Percentiles rank a stretch among this genome's conserved stretches.
These are phyloP conservation scores for Cyclocybe aegerita DNA, from an alignment of 768 basidiomycete genomes.

Conservation along the genomic window DNA sequence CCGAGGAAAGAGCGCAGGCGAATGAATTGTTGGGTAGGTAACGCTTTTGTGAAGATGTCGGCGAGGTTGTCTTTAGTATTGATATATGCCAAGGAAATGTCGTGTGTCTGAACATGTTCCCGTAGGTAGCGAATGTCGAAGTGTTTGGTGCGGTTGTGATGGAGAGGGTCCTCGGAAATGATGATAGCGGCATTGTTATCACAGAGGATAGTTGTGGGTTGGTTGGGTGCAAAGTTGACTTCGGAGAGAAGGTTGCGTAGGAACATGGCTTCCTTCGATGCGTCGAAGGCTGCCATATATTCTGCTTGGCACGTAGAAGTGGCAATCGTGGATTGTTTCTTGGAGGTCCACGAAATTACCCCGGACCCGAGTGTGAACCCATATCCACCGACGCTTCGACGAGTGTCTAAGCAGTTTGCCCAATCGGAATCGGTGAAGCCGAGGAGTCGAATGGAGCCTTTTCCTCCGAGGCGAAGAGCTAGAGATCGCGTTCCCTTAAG, in stretches of 20 bases:
- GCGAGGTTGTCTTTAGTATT: conserved; percentile 33
- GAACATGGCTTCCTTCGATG: conserved; percentile 22
- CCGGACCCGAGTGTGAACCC: conserved; percentile 22
- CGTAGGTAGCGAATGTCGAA: conserved; percentile 43
- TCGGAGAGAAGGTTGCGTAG: conserved; percentile 9
- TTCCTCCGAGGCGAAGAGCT: no score
- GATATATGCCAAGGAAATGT: conserved; percentile 27
- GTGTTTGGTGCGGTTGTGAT: conserved; percentile 40
- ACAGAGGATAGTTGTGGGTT: conserved; percentile 13
- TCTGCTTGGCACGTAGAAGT: conserved; percentile 38
- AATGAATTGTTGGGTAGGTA: conserved; percentile 16
- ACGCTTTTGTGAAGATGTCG: conserved; percentile 41
- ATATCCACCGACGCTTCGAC: conserved; percentile 21
- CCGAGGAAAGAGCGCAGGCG: conserved; percentile 16
- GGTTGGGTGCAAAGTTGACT: conserved; percentile 1
- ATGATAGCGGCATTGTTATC: conserved; percentile 39
- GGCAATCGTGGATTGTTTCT: conserved; percentile 31
- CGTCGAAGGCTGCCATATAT: conserved; percentile 38
- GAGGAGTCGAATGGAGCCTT: conserved; percentile 17
- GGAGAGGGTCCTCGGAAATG: conserved; percentile 30
- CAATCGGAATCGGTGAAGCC: conserved; percentile 26
- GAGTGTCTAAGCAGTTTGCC: conserved; percentile 21
- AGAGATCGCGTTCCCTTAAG: no score
- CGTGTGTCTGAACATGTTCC: conserved; percentile 25
- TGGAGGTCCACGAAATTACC: conserved; percentile 28